Percentiles rank a stretch among this genome's conserved stretches.
Conservation (phyloP, 108 stramenopile species). For the Nannochloropsis salina region DNA sequence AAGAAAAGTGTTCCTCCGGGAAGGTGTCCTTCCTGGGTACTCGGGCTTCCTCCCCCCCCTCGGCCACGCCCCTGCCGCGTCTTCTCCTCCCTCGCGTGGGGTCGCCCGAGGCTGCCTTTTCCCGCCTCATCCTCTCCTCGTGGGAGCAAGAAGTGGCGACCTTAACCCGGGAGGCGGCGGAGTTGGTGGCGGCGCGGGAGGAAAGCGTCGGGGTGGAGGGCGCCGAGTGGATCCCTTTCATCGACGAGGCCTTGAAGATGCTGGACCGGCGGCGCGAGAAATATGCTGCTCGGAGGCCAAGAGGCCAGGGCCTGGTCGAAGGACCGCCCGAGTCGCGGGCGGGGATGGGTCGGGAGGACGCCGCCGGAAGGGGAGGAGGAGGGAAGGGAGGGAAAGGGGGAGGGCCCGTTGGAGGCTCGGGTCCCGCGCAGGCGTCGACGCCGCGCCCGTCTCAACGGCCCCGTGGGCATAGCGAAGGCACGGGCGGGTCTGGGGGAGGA, state of each 20-base stretch:
- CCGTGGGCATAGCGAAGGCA: not conserved
- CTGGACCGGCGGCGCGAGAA: not conserved
- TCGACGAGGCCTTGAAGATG: not conserved
- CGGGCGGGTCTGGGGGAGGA: not conserved
- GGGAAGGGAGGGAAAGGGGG: no score
- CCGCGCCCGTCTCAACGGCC: not conserved
- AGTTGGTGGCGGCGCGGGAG: not conserved
- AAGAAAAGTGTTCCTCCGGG: not conserved
- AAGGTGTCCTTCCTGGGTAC: not conserved
- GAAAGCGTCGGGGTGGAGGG: not conserved
- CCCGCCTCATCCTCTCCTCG: not conserved
- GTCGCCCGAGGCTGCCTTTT: not conserved
- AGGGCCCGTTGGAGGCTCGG: no score
- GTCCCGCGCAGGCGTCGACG: no score
- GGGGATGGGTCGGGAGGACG: no score
- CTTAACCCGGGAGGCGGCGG: not conserved
- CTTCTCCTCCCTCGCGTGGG: not conserved
- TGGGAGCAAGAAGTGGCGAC: not conserved
- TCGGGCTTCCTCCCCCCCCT: not conserved
- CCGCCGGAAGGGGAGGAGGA: no score
- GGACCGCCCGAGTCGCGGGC: no score
- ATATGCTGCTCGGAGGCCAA: no score
- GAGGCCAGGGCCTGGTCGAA: no score
- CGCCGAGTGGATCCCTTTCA: constrained; percentile 4
- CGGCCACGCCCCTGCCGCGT: not conserved